A percentile compares a stretch with the other conserved stretches of the same genome.
These are phyloP conservation scores for Simplicillium sp. DNA, from an alignment of 2,329 filamentous ascomycete species.

Conservation along the genomic window DNA sequence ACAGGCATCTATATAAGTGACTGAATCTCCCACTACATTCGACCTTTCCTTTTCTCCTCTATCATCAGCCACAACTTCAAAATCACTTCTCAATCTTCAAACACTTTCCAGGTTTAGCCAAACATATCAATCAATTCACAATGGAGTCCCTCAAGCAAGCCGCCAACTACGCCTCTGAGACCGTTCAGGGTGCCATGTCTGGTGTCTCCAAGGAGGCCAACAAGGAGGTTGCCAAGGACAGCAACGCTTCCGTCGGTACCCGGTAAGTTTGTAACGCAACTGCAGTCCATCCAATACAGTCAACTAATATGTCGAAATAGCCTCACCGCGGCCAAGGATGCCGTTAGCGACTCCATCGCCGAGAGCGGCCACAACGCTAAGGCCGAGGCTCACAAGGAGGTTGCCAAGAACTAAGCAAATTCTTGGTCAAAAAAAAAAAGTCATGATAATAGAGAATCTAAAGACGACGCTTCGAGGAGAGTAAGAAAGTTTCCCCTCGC, in stretches of 20 bases:
- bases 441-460: neutral
- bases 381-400: conserved; percentile 31
- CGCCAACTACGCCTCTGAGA: conserved; percentile 61
- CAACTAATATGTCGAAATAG: conserved; percentile 15
- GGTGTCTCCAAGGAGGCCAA: conserved; percentile 59
- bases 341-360: conserved; percentile 37
- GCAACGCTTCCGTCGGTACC: conserved; percentile 39
- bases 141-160: conserved; percentile 50
- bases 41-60: neutral
- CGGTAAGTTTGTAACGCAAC: conserved; percentile 34
- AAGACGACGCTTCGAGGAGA: neutral
- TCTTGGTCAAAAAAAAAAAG: neutral
- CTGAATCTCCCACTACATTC: neutral
- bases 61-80: conserved; percentile 3
- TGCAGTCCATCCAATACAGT: neutral
- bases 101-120: conserved; percentile 6
- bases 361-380: conserved; percentile 29
- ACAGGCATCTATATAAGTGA: conserved; percentile 5
- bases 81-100: neutral
- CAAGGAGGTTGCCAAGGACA: conserved; percentile 59
- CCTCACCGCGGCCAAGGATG: conserved; percentile 36
- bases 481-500: too few relatives aligned
- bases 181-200: conserved; percentile 45
- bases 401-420: conserved; percentile 19
- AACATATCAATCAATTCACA: conserved; percentile 22